These are phyloP conservation scores for Ballota nigra DNA, from an alignment of 257 asterid genomes.

Conservation along the genomic window DNA sequence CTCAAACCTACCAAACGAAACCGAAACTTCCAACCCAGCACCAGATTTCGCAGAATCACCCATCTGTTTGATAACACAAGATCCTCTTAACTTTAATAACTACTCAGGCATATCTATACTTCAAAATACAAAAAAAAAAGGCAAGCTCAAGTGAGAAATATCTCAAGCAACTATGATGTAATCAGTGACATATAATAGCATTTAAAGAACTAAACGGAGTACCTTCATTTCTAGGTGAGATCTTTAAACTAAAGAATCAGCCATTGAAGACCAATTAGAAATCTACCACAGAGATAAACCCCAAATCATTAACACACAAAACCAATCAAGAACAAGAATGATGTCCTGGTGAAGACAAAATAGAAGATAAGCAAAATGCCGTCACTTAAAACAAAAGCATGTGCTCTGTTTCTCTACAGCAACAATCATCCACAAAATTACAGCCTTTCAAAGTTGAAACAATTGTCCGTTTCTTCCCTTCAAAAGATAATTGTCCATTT, in stretches of 20 bases:
- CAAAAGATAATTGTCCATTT: constrained; percentile 25
- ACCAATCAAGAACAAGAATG: constrained; percentile 32
- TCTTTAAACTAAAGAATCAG: constrained; percentile 42
- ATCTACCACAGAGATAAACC: constrained; percentile 29
- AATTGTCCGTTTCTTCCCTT: constrained; percentile 22
- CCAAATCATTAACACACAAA: constrained; percentile 33
- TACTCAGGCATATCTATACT: constrained; percentile 23
- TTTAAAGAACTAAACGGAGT: constrained; percentile 16
- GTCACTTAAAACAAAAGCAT: constrained; percentile 35
- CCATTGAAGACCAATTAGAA: constrained; percentile 21
- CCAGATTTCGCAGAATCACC: constrained; percentile 51
- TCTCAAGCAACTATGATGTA: constrained; percentile 15
- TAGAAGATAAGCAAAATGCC: constrained; percentile 26
- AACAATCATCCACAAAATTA: constrained; percentile 27
- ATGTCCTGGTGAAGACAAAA: constrained; percentile 34
- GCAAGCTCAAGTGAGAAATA: background rate
- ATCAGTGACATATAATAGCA: constrained; percentile 11
- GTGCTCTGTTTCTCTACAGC: constrained; percentile 42
- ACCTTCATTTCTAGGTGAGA: constrained; percentile 43
- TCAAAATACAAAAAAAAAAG: background rate
- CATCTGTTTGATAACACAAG: constrained; percentile 62
- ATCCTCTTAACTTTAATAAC: constrained; percentile 17
- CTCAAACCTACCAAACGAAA: constrained; percentile 90
- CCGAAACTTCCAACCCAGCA: constrained; percentile 70
- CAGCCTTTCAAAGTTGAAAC: constrained; percentile 25